phyloP scores from a whole-genome alignment of 2,329 filamentous ascomycete species.

The Calycina herbarum region DNA sequence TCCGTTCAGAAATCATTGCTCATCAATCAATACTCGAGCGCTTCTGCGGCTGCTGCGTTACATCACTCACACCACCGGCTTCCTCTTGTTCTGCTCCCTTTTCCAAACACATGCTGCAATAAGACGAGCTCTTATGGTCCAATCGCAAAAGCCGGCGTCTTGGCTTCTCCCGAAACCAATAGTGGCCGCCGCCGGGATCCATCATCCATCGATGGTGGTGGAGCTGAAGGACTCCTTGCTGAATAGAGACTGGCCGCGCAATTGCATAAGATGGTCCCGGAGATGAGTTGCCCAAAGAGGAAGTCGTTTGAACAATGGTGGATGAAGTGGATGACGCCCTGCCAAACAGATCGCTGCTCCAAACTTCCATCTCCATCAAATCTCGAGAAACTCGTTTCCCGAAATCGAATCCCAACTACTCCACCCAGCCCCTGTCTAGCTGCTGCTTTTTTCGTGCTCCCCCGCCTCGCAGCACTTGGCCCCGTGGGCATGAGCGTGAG shows the following conservation, averaged over 20 bases:
- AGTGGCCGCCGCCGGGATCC: constrained; percentile 12
- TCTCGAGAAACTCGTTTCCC: constrained; percentile 1
- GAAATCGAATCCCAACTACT: constrained; percentile 1
- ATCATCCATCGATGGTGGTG: not conserved
- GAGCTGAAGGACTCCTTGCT: too few species aligned
- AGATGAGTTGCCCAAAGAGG: constrained; percentile 28
- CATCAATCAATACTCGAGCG: not conserved
- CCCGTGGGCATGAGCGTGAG: not conserved
- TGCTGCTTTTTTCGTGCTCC: constrained; percentile 1
- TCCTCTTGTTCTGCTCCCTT: not conserved
- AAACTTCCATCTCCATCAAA: constrained; percentile 4
- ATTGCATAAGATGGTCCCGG: constrained; percentile 29
- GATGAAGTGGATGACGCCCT: not conserved
- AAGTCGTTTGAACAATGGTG: constrained; percentile 15
- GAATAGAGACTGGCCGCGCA: constrained; percentile 21
- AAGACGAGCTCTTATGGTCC: constrained; percentile 20
- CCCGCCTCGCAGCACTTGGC: constrained; percentile 1
- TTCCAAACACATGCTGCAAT: constrained; percentile 16
- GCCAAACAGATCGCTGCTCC: constrained; percentile 4
- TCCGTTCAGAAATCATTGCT: not conserved
- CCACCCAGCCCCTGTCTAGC: not conserved
- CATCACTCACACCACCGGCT: constrained; percentile 8
- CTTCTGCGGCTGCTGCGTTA: constrained; percentile 2
- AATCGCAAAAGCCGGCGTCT: constrained; percentile 16
- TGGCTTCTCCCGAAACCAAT: constrained; percentile 22